Evolutionary conservation across 1,139 yeast species (phyloP).

Genomic region (Kodamaea arcana): DNA sequence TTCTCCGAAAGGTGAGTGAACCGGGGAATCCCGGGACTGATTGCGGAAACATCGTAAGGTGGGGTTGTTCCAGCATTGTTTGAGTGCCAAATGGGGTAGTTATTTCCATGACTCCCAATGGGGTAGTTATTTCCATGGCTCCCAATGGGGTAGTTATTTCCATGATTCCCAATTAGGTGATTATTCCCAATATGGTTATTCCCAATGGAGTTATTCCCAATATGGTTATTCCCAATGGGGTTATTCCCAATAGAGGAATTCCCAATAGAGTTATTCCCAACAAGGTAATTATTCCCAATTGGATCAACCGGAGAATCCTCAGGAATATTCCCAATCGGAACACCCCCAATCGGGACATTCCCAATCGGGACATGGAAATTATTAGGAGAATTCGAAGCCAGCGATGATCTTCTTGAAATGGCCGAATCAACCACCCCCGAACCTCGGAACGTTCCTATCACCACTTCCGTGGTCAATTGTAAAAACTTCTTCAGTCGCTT

Average conservation of each 20-base stretch:
- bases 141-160: no score
- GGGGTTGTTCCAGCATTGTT: no score
- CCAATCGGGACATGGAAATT: background rate
- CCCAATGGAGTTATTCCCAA: conserved; percentile 1
- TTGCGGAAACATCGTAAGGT: conserved; percentile 7
- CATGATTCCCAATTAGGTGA: no score
- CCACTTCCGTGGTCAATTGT: conserved; percentile 72
- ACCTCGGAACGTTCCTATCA: conserved; percentile 68
- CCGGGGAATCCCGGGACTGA: conserved; percentile 10
- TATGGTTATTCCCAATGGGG: background rate
- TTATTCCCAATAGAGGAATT: background rate
- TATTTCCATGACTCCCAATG: no score
- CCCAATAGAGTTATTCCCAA: background rate
- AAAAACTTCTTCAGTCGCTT: conserved; percentile 73
- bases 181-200: conserved; percentile 1
- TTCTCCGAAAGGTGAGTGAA: conserved; percentile 42
- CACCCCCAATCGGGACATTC: background rate
- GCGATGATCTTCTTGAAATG: conserved; percentile 3
- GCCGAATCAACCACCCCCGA: conserved; percentile 18
- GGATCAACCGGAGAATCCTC: conserved; percentile 2
- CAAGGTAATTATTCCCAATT: background rate
- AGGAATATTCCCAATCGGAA: background rate
- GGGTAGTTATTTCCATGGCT: no score
- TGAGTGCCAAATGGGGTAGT: no score
- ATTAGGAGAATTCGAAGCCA: conserved; percentile 1